phyloP scores from a whole-genome alignment of 2,329 filamentous ascomycete species.

The Elsinoe batatas region DNA sequence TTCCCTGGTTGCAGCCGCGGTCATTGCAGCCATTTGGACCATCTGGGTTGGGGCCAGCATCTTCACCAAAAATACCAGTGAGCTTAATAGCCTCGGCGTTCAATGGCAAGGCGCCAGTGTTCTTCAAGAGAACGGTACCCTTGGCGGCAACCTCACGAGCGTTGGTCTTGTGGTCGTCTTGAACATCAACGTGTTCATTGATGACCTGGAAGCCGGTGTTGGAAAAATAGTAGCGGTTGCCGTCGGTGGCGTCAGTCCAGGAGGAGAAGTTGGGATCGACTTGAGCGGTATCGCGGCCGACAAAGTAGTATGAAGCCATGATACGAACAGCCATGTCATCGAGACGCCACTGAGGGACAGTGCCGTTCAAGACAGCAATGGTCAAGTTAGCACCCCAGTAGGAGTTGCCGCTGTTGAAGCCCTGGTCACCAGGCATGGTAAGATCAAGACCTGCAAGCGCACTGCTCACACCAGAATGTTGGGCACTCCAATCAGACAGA shows the following conservation, averaged over 20 bases:
- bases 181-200: constrained; percentile 77
- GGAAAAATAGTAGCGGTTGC: constrained; percentile 55
- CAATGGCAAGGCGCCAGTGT: constrained; percentile 65
- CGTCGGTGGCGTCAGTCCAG: constrained; percentile 71
- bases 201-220: constrained; percentile 55
- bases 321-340: constrained; percentile 90
- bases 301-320: constrained; percentile 55
- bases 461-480: constrained; percentile 57
- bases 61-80: constrained; percentile 69
- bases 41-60: constrained; percentile 62
- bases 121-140: constrained; percentile 85
- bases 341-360: constrained; percentile 70
- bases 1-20: constrained; percentile 52
- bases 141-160: constrained; percentile 71
- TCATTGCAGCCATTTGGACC: constrained; percentile 74
- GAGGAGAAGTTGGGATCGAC: constrained; percentile 69
- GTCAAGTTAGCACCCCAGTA: constrained; percentile 87
- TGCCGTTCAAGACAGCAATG: constrained; percentile 78
- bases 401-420: constrained; percentile 60
- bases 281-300: constrained; percentile 46
- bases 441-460: constrained; percentile 71
- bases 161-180: constrained; percentile 57
- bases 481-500: constrained; percentile 65
- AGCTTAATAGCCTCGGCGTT: constrained; percentile 57
- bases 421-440: constrained; percentile 78